A percentile compares a stretch with the other conserved stretches of the same genome.
Conservation (phyloP, 345 rosid genomes). For the Bruguiera gymnorhiza region DNA sequence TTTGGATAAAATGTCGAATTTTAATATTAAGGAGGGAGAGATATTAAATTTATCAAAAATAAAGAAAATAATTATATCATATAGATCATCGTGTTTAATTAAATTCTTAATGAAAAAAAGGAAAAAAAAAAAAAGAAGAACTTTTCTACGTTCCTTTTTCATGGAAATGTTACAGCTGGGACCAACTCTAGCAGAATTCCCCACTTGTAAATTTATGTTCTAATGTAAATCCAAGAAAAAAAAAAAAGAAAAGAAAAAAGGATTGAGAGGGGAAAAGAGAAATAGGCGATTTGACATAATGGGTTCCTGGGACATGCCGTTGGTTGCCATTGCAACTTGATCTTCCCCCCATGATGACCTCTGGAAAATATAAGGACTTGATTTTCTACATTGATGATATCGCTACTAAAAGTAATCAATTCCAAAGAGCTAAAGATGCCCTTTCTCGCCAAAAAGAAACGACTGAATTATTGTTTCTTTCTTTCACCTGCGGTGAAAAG, state of each 20-base stretch:
- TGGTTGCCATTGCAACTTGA: background rate
- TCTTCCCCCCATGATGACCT: conserved; percentile 4
- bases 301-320: background rate
- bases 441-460: too few species aligned
- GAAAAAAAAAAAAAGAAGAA: too few species aligned
- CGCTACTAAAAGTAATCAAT: background rate
- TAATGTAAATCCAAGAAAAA: background rate
- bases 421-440: background rate
- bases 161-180: background rate
- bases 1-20: too few species aligned
- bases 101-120: too few species aligned
- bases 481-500: too few species aligned
- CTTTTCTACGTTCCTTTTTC: background rate
- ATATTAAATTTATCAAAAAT: too few species aligned
- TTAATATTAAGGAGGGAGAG: too few species aligned
- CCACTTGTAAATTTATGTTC: background rate
- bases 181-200: conserved; percentile 9
- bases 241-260: background rate
- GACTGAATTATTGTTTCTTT: too few species aligned
- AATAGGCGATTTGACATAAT: background rate
- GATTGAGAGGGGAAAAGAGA: background rate
- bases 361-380: conserved; percentile 4
- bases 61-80: too few species aligned
- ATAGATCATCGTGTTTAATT: too few species aligned
- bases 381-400: conserved; percentile 6